These are phyloP conservation scores for Stephanodiscus triporus DNA, from an alignment of 108 stramenopile species.

Conservation along the genomic window DNA sequence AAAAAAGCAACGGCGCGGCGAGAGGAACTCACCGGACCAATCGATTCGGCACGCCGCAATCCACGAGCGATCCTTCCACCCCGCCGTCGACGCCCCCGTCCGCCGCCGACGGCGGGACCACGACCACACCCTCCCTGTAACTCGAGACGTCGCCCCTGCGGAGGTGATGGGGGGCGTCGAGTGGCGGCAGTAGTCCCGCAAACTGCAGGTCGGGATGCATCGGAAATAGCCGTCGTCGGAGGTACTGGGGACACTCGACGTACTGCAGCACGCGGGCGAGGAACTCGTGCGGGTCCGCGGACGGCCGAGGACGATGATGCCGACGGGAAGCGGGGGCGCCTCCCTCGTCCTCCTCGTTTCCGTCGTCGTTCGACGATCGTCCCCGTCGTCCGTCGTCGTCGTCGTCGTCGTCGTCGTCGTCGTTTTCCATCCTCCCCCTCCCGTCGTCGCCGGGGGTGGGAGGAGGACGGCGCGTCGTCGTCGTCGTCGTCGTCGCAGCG, in stretches of 20 bases:
- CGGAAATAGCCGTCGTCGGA: slow-evolving; percentile 90
- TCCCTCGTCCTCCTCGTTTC: slow-evolving; percentile 8
- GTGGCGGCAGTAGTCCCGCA: slow-evolving; percentile 92
- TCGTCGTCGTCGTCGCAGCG: neutral
- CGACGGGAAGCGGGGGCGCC: neutral
- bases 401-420: neutral
- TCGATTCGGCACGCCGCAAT: slow-evolving; percentile 82
- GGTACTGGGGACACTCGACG: slow-evolving; percentile 94
- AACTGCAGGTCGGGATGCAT: slow-evolving; percentile 95
- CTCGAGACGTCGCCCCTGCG: slow-evolving; percentile 80
- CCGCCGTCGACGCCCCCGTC: slow-evolving; percentile 30
- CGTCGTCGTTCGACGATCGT: slow-evolving; percentile 8
- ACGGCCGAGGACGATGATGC: slow-evolving; percentile 35
- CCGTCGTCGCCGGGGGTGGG: neutral
- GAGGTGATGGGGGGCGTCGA: slow-evolving; percentile 98
- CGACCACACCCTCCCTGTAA: slow-evolving; percentile 94
- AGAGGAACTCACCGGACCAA: too few relatives aligned
- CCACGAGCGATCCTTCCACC: slow-evolving; percentile 64
- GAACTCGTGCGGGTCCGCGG: slow-evolving; percentile 88
- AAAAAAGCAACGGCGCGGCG: too few relatives aligned
- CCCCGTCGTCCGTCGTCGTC: neutral
- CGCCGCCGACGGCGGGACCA: slow-evolving; percentile 39
- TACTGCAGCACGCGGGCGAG: slow-evolving; percentile 94
- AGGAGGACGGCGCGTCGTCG: too few relatives aligned
- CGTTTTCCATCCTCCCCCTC: too few relatives aligned